Base-by-base conservation (phyloP, 768 basidiomycete genomes). In the Pleurotus citrinopileatus region DNA sequence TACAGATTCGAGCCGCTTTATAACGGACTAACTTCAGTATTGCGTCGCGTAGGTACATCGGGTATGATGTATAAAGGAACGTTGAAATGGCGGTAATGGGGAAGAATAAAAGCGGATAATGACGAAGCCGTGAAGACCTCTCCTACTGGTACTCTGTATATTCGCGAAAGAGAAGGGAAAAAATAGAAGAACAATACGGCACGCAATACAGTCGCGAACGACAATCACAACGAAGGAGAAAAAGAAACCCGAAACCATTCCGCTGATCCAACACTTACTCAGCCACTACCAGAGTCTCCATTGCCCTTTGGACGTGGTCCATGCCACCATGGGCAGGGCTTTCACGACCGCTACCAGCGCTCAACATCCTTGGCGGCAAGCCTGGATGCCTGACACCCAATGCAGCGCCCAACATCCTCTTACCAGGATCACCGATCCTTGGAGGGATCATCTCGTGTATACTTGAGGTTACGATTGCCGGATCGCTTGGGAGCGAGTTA, bases 371-470 rank as follows among this genome's bases (percentile, higher is more conserved):
- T 28, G 85, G 83, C 19, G 79, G 80, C 55, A 91, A 72, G 34
- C 79, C 78, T 26, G 91, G 91, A 69, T 91, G 90, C 70, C 91
- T 80, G 56, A 93, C 79, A 42, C 91, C 92, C 54, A 94, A 74
- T 27, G 91, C 91, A 52, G 87, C 86, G 37, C 90, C 92, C 20
- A 94, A 77, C 91, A 94, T 94, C 63, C 91, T 78, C 73, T 90
- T 91, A 36, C 89, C 91, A 27, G 91, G 89, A 68, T 94, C 89
- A 29, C 91, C 91, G 61, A 94, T 91, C 63, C 86, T 81, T 19
- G 90, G 90, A n/a, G 19, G n/a, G 7, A 36, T 19, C 19, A 25
- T 47, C n/a, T 72, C 71, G 42, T 79, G 78, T 59, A 81, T 65
- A 62, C 81, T 81, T 20, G 80, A 77, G 10, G 80, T 75, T 47